phyloP scores from a whole-genome alignment of 2,329 filamentous ascomycete genomes.

The Pyrenochaeta sp. region DNA sequence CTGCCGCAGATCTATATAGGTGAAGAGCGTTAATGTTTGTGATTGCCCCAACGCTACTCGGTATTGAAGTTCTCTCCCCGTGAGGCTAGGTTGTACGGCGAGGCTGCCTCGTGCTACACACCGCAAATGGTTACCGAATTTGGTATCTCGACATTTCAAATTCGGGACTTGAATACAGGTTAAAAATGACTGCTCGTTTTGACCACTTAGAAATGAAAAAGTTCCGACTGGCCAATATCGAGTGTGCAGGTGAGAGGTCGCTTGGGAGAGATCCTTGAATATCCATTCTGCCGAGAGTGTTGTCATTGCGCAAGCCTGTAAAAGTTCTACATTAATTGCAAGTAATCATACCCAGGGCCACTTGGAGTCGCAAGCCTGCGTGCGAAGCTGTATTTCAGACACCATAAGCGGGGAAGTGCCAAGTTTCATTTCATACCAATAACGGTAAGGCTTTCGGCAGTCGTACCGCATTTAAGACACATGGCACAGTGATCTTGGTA shows the following conservation, averaged over 20 bases:
- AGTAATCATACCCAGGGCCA: not conserved
- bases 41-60: no score
- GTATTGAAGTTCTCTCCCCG: no score
- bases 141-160: no score
- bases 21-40: no score
- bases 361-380: not conserved
- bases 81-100: no score
- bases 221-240: not conserved
- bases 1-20: no score
- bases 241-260: not conserved
- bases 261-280: conserved; percentile 8
- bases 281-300: conserved; percentile 12
- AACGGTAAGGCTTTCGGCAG: conserved; percentile 2
- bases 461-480: not conserved
- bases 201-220: not conserved
- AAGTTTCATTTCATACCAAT: conserved; percentile 2
- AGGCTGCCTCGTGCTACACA: no score
- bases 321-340: conserved; percentile 8
- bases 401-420: not conserved
- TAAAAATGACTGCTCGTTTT: not conserved
- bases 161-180: no score
- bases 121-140: no score
- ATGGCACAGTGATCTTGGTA: not conserved
- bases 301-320: conserved; percentile 1
- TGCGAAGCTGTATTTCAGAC: not conserved